Percentiles rank a stretch among this genome's conserved stretches.
phyloP scores from a whole-genome alignment of 306 rosid species.

The Canavalia ensiformis region DNA sequence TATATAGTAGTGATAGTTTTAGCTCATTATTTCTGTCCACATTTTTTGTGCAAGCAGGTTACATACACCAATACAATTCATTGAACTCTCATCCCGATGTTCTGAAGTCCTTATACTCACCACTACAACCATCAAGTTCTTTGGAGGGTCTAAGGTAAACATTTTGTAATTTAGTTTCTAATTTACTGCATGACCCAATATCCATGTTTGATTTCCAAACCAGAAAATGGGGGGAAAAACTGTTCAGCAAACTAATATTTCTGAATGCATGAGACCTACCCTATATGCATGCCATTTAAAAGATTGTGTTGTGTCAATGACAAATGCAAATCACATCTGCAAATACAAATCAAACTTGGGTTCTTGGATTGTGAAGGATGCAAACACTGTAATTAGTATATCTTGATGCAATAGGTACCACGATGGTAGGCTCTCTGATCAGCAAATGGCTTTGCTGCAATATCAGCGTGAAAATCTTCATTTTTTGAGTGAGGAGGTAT shows the following conservation, averaged over 20 bases:
- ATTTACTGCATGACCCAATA: conserved; percentile 37
- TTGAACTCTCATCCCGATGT: conserved; percentile 97
- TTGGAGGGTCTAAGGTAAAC: conserved; percentile 95
- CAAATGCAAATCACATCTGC: conserved; percentile 27
- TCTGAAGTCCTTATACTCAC: conserved; percentile 93
- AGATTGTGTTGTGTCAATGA: conserved; percentile 10
- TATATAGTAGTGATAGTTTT: conserved; percentile 10
- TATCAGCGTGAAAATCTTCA: conserved; percentile 99
- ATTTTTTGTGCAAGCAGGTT: conserved; percentile 65
- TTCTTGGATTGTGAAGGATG: conserved; percentile 21
- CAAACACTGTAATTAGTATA: conserved; percentile 42
- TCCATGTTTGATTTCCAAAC: conserved; percentile 35
- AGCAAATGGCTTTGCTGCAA: conserved; percentile 99
- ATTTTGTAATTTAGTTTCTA: conserved; percentile 44
- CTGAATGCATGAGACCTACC: not conserved
- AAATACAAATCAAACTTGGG: conserved; percentile 31
- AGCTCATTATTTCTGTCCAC: conserved; percentile 34
- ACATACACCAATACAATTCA: conserved; percentile 92
- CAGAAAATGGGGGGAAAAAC: not conserved
- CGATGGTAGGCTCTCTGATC: conserved; percentile 97
- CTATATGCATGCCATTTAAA: conserved; percentile 27
- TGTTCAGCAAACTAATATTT: conserved; percentile 39
- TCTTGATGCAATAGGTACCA: conserved; percentile 73
- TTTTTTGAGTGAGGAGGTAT: conserved; percentile 97
- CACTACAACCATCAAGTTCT: conserved; percentile 95